Conservation (phyloP, 2,329 filamentous ascomycete genomes). For the Mollisiaceae sp. region DNA sequence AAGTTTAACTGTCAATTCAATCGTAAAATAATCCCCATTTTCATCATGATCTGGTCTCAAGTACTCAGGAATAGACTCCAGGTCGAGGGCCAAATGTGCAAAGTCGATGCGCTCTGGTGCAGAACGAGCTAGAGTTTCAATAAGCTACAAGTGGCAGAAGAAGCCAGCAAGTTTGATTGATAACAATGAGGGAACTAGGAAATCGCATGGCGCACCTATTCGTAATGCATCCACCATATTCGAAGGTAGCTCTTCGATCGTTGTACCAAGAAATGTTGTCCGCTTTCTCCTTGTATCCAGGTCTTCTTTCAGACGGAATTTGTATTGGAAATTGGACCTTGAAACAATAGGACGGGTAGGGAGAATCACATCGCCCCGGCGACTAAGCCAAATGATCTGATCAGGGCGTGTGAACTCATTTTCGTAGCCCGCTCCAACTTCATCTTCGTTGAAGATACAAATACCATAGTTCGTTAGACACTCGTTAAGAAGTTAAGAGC, state of each 20-base stretch:
- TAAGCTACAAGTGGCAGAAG: neutral
- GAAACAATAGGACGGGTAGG: neutral
- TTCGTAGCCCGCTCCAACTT: neutral
- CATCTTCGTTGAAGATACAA: neutral
- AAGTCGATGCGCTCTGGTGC: neutral
- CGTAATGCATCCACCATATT: neutral
- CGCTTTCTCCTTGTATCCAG: neutral
- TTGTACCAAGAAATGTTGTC: neutral
- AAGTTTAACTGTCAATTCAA: neutral
- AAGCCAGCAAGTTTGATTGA: neutral
- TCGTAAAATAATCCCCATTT: neutral
- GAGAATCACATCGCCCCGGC: constrained; percentile 6
- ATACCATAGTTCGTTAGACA: constrained; percentile 13
- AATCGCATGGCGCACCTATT: neutral
- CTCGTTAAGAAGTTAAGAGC: neutral
- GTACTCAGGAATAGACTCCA: neutral
- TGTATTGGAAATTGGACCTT: neutral
- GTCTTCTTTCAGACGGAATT: neutral
- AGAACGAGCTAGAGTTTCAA: neutral
- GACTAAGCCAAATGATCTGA: constrained; percentile 11
- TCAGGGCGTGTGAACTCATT: neutral
- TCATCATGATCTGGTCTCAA: neutral
- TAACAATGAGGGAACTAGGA: neutral
- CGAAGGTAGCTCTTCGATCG: neutral
- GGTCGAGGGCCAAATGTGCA: neutral